Evolutionary conservation across 495 filamentous ascomycete genomes (phyloP).

Genomic region (Aspergillus biplanus): DNA sequence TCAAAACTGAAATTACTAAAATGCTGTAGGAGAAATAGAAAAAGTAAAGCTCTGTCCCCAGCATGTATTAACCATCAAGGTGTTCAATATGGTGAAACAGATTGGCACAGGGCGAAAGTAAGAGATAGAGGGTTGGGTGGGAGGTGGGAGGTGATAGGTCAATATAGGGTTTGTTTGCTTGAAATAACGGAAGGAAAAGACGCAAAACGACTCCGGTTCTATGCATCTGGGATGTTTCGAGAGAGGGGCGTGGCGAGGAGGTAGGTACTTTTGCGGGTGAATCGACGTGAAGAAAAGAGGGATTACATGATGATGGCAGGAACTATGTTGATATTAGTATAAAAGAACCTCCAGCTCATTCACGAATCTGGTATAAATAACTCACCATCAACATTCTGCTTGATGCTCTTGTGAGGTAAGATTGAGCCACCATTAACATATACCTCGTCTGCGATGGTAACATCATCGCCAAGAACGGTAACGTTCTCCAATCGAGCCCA

Average conservation of each 20-base stretch:
- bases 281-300: constrained; percentile 38
- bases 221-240: constrained; percentile 42
- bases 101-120: constrained; percentile 11
- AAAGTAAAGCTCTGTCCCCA: constrained; percentile 4
- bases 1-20: constrained; percentile 16
- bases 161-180: constrained; percentile 21
- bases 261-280: constrained; percentile 27
- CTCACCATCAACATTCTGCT: constrained; percentile 92
- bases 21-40: constrained; percentile 20
- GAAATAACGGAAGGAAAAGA: constrained; percentile 37
- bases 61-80: constrained; percentile 34
- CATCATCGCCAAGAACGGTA: constrained; percentile 94
- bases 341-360: background rate
- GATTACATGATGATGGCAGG: constrained; percentile 87
- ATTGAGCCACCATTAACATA: constrained; percentile 98
- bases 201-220: constrained; percentile 48
- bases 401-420: constrained; percentile 98
- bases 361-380: constrained; percentile 3
- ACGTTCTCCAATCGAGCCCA: constrained; percentile 99
- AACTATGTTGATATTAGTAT: constrained; percentile 42
- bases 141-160: constrained; percentile 4
- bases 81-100: constrained; percentile 14
- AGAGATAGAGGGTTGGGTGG: constrained; percentile 29
- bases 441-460: constrained; percentile 98
- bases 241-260: constrained; percentile 11